Base-by-base conservation (phyloP, 805 yeast species). In the Millerozyma miso region DNA sequence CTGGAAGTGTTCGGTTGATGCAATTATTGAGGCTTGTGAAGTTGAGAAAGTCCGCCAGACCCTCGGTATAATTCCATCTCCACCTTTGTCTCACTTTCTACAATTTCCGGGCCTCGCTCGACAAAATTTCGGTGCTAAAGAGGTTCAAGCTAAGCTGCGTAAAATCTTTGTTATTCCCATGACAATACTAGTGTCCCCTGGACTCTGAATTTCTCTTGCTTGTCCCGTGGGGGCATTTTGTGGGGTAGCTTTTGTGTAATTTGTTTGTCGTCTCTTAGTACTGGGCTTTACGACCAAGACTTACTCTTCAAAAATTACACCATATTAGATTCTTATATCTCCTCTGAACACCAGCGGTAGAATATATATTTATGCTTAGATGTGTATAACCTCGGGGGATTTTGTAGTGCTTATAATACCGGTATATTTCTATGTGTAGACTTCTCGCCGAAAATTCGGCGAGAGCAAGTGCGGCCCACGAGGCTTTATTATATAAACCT, bases 1-100 rank as follows among this genome's bases (percentile, higher is more conserved):
- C 70, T 2, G 73, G 83, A 37, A 77, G 87, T 37, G 71, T 82
- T 40, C 65, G 64, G 43, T 48, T 84, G 40, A 73, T 86, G 44
- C 73, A 68, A 41, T 48, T 80, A 10, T 52, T 75, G 38, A 46
- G 52, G 40, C 40, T 63, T 33, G 50, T 60, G 44, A 58, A 43
- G 36, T 17, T 61, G 35, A 62, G 54, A 45, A 50, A 53, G 39
- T 15, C 46, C 10, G 26, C 36, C 6, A 31, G 10, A 23, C 10
- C 29, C 29, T 23, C 29, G 10, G 29, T 10, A 23, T 23, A 10
- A 23, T 23, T 6, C 10, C 29, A 7, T 23, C 29, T 23, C 29
- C 29, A 23, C 29, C 29, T 23, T n/a, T n/a, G n/a, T n/a, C n/a
- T n/a, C n/a, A n/a, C n/a, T n/a, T n/a, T n/a, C n/a, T n/a, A n/a